Conservation (phyloP, 2,329 filamentous ascomycete genomes). For the Neonectria magnoliae region DNA sequence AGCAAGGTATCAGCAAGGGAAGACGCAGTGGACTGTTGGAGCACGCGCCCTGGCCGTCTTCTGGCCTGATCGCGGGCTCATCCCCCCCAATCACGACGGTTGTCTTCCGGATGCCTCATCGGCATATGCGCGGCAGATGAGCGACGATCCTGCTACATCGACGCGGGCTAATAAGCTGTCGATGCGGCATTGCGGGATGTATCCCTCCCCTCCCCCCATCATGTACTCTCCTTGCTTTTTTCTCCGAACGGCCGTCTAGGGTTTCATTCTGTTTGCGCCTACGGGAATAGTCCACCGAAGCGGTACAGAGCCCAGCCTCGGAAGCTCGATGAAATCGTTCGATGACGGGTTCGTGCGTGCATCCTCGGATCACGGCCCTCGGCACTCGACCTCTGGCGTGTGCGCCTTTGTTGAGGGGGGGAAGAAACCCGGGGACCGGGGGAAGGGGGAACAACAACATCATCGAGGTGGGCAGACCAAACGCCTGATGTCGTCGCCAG, state of each 20-base stretch:
- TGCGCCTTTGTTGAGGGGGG: background rate
- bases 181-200: background rate
- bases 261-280: background rate
- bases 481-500: constrained; percentile 28
- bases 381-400: constrained; percentile 29
- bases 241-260: constrained; percentile 20
- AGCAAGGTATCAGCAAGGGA: background rate
- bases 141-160: constrained; percentile 39
- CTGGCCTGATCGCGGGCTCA: constrained; percentile 41
- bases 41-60: constrained; percentile 37
- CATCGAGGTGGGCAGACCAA: constrained; percentile 22
- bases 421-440: constrained; percentile 7
- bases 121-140: constrained; percentile 45
- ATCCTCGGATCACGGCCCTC: constrained; percentile 37
- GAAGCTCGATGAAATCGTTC: constrained; percentile 28
- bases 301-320: background rate
- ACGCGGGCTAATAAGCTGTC: constrained; percentile 23
- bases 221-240: constrained; percentile 10
- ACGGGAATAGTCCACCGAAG: constrained; percentile 3
- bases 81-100: constrained; percentile 37
- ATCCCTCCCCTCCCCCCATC: constrained; percentile 7
- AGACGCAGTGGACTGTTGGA: constrained; percentile 29
- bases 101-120: constrained; percentile 38
- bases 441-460: constrained; percentile 1
- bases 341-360: constrained; percentile 30